Base-by-base conservation (phyloP, 2,329 filamentous ascomycete genomes). In the Aspergillus fijiensis region DNA sequence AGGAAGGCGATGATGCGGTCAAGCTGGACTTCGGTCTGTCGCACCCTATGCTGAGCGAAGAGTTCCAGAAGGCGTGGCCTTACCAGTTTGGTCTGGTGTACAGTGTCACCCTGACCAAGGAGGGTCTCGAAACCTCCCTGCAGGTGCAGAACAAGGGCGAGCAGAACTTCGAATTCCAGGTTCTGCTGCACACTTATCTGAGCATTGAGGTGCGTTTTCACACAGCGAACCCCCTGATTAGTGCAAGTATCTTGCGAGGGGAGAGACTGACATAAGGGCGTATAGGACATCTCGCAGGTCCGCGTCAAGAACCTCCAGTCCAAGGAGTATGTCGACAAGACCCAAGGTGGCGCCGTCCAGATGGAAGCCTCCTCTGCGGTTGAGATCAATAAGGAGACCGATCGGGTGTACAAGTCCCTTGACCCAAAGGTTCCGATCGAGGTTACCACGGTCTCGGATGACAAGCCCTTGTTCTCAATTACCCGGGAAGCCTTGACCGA, bases 11-110 rank as follows among this genome's bases (percentile, higher is more conserved):
- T 72, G 81, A 87, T 70, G 88, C 87, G 52, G 88, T 98, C 66
- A 97, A 96, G 83, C 88, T 99, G 62, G 95, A 99, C 80, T 98
- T 99, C 76, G 95, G 94, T 29, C 87, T 99, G 39, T 91, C 89
- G 55, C 85, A 87, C 29, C 82, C 85, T 55, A 89, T 88, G 72
- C 81, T 98, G 59, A 85, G 84, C 66, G 86, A 88, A 0, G 84
- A 88, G 49, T 84, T 85, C 66, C 86, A 85, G 72, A 84, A 85
- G 68, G 84, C 88, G 25, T 99, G 95, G 95, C 89, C 90, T 2
- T 89, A 89, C 72, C 87, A 90, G 64, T 99, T 99, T 75, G 90
- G 89, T 4, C 84, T 98, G 55, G 89, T 97, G 58, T 99, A 99
- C 82, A 96, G 90, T 70, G 92, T 99, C 60, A 96, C 91, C 2